Evolutionary conservation across 2,329 filamentous ascomycete species (phyloP), one percentile per base, ranked within the genome.

Genomic region (Aspergillus sp.): DNA sequence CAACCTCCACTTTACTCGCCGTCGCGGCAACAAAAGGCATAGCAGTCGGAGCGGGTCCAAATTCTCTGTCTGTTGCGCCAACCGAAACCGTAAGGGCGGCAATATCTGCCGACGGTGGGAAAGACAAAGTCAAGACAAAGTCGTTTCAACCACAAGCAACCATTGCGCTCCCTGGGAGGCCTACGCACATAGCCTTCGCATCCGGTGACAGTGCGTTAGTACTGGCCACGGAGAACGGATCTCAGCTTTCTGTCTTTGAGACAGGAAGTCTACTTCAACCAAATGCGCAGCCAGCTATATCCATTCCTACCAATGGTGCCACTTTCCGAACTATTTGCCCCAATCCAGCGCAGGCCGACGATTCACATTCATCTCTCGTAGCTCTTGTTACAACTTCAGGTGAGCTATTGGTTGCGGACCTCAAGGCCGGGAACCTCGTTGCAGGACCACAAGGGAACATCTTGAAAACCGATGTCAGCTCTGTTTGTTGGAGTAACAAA

Each of bases 151-250:
- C 93, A 3, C 86, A 93, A 71, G 79, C 90, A 51, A 88, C 82
- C 58, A 83, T 98, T 6, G 80, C 86, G 2, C 82, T 96, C 67
- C 85, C 89, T 9, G 83, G 86, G 68, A 87, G 89, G 65, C 84
- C 96, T 53, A 96, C 91, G 11, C 95, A 99, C 72, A 81, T 99
- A 18, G 87, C 88, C 15, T 99, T 99, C 72, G 93, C 91, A 0
- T 85, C 90, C n/a, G 90, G 96, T 67, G 96, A 97, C 71, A 86
- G 85, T 65, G 91, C 89, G 65, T 79, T 99, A 59, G 84, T 96
- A 36, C 80, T 97, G 24, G 91, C 91, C 11, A 90, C 91, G 3
- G 90, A 96, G 74, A 80, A 83, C 54, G 89, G 90, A 11, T 89
- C 91, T 34, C 91, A 92, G 4, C 78, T 99, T 60, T 89, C 89